Evolutionary conservation across 176 grass and related monocot species (phyloP).

Genomic region (Miscanthus lutarioriparius): DNA sequence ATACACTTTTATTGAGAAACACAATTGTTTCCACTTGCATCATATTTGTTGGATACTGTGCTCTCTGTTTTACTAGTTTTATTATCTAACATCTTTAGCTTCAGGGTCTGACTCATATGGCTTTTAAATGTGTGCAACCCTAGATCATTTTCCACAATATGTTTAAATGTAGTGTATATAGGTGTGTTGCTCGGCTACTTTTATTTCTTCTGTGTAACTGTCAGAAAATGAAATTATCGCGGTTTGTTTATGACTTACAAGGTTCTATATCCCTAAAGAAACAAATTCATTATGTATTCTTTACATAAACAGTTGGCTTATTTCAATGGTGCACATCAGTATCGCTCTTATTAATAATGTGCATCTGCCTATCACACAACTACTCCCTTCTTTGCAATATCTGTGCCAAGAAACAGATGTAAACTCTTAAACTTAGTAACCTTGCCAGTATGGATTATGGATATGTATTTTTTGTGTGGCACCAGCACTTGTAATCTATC

Average conservation of each 20-base stretch:
- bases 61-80: conserved; percentile 1
- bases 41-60: conserved; percentile 2
- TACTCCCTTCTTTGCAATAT: background rate
- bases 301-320: background rate
- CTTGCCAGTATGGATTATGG: background rate
- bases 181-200: background rate
- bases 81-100: conserved; percentile 4
- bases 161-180: background rate
- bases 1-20: background rate
- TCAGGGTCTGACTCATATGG: background rate
- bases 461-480: background rate
- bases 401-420: background rate
- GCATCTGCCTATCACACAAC: conserved; percentile 14
- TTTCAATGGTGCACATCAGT: background rate
- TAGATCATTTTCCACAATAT: background rate
- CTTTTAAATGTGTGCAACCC: background rate
- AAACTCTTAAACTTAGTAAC: background rate
- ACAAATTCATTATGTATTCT: conserved; percentile 1
- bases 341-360: conserved; percentile 5
- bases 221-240: background rate
- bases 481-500: background rate
- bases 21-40: conserved; percentile 5
- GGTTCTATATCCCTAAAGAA: background rate
- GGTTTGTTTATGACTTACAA: background rate
- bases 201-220: conserved; percentile 13